Evolutionary conservation across 768 basidiomycete genomes (phyloP).

Genomic region (Galerina marginata): DNA sequence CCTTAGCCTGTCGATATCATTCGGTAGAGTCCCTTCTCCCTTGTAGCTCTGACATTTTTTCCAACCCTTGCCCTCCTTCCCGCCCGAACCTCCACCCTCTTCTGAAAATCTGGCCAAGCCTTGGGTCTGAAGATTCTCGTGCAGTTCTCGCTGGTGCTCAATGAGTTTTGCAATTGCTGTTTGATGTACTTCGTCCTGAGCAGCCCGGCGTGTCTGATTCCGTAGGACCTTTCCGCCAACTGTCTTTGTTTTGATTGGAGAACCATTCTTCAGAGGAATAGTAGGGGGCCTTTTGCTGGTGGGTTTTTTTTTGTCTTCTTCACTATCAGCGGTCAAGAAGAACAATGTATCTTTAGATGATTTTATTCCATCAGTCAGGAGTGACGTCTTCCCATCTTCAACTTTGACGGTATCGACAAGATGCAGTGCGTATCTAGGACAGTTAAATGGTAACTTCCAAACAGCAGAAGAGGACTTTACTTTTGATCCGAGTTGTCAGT

Average conservation of each 20-base stretch:
- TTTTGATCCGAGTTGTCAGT: constrained; percentile 78
- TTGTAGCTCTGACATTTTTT: constrained; percentile 97
- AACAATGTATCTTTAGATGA: constrained; percentile 88
- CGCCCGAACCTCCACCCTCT: constrained; percentile 72
- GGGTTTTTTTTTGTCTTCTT: constrained; percentile 63
- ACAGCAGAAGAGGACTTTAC: constrained; percentile 42
- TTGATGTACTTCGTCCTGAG: constrained; percentile 82
- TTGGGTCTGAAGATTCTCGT: constrained; percentile 73
- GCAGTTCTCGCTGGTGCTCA: constrained; percentile 88
- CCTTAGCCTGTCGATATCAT: constrained; percentile 78
- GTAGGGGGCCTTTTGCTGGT: constrained; percentile 56
- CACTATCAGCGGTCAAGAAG: constrained; percentile 71
- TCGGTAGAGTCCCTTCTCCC: constrained; percentile 88
- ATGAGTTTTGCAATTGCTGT: constrained; percentile 79
- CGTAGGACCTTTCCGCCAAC: constrained; percentile 87
- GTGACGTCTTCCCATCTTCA: constrained; percentile 63
- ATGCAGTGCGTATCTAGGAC: constrained; percentile 79
- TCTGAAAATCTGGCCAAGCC: constrained; percentile 87
- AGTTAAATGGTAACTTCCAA: neutral
- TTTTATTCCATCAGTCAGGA: constrained; percentile 86
- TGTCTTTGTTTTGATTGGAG: constrained; percentile 73
- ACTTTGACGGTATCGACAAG: constrained; percentile 89
- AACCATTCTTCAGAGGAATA: constrained; percentile 64
- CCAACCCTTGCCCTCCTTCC: constrained; percentile 92
- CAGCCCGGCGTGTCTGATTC: constrained; percentile 88